A percentile compares a stretch with the other conserved stretches of the same genome.
Evolutionary conservation across 2,329 filamentous ascomycete genomes (phyloP).

Genomic region (Cladophialophora psammophila): DNA sequence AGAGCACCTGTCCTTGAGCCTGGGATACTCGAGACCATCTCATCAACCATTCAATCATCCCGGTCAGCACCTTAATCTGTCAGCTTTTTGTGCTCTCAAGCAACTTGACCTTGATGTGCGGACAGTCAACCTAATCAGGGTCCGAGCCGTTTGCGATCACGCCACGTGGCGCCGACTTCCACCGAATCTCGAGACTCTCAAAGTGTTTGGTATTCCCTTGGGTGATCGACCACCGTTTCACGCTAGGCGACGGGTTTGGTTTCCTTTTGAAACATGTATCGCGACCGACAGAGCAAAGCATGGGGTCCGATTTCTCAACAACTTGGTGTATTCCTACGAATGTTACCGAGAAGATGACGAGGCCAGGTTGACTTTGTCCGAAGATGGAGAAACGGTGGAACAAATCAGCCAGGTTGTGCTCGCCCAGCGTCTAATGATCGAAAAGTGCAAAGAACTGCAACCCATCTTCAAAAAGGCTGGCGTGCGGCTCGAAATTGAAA

Average conservation of each 20-base stretch:
- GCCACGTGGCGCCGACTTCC: constrained; percentile 37
- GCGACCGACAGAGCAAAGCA: constrained; percentile 37
- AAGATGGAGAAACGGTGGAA: constrained; percentile 30
- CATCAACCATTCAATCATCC: constrained; percentile 32
- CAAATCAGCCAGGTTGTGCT: constrained; percentile 31
- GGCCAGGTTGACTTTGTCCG: constrained; percentile 24
- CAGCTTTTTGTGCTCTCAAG: constrained; percentile 34
- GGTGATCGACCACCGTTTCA: constrained; percentile 36
- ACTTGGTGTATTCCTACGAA: constrained; percentile 38
- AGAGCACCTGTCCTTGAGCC: constrained; percentile 35
- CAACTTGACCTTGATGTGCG: constrained; percentile 37
- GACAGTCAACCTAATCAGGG: constrained; percentile 36
- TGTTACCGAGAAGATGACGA: constrained; percentile 38
- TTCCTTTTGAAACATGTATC: constrained; percentile 37
- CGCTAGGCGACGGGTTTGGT: constrained; percentile 30
- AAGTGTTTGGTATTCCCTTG: constrained; percentile 39
- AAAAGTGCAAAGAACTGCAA: constrained; percentile 35
- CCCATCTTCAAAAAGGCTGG: constrained; percentile 30
- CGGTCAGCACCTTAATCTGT: constrained; percentile 36
- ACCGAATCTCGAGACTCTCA: constrained; percentile 38
- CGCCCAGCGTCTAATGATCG: constrained; percentile 32
- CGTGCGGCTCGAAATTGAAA: constrained; percentile 34
- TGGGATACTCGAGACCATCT: constrained; percentile 35
- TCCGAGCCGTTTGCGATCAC: constrained; percentile 36
- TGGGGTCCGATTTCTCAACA: constrained; percentile 36